A percentile compares a stretch with the other conserved stretches of the same genome.
Conservation (phyloP, 2,329 filamentous ascomycete species). For the Scedosporium aurantiacum region DNA sequence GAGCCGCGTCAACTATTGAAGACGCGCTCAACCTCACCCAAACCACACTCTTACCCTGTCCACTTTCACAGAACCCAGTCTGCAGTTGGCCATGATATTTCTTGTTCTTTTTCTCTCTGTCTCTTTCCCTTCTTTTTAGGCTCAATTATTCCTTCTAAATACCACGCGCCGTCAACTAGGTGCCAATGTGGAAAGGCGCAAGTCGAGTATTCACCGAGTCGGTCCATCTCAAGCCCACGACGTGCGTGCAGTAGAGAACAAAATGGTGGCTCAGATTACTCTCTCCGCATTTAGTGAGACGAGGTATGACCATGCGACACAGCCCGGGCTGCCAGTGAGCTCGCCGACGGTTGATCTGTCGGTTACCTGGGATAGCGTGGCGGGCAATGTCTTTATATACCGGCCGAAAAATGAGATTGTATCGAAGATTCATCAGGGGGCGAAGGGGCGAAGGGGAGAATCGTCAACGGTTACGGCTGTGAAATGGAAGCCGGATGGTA, state of each 20-base stretch:
- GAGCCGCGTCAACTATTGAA: too few species aligned
- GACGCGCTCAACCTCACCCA: too few species aligned
- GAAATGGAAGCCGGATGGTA: slow-evolving; percentile 60
- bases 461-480: slow-evolving; percentile 31
- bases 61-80: too few species aligned
- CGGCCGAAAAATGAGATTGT: slow-evolving; percentile 63
- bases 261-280: slow-evolving; percentile 17
- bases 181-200: too few species aligned
- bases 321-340: slow-evolving; percentile 53
- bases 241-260: neutral
- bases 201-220: too few species aligned
- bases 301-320: slow-evolving; percentile 42
- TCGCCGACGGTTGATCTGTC: slow-evolving; percentile 79
- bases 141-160: neutral
- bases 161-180: too few species aligned
- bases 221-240: neutral
- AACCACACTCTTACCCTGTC: too few species aligned
- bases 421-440: slow-evolving; percentile 37
- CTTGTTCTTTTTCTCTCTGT: too few species aligned
- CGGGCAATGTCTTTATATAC: slow-evolving; percentile 63
- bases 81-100: too few species aligned
- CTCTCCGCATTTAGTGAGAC: slow-evolving; percentile 46
- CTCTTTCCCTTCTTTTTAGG: too few species aligned
- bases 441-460: slow-evolving; percentile 26
- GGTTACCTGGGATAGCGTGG: slow-evolving; percentile 55